Conservation (phyloP, 495 filamentous ascomycete genomes). For the Xylaria longipes region DNA sequence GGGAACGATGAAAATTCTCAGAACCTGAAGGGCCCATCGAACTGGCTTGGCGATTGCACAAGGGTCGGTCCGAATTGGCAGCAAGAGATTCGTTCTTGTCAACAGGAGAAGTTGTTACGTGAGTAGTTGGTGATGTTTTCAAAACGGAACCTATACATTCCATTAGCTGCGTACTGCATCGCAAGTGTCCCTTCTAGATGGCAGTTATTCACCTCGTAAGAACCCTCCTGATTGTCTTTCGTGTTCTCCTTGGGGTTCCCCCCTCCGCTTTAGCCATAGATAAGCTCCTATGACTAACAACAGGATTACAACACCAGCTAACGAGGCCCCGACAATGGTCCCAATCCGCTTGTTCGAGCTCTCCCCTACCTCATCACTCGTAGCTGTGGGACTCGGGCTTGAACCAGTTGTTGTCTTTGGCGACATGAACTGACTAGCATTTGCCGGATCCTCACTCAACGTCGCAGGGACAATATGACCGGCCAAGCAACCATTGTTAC, state of each 20-base stretch:
- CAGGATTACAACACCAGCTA: conserved; percentile 24
- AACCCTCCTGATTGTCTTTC: neutral
- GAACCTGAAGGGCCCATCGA: neutral
- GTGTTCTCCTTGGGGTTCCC: neutral
- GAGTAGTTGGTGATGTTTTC: neutral
- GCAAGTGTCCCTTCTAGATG: neutral
- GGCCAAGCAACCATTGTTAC: conserved; percentile 34
- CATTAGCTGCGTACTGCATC: neutral
- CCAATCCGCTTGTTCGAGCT: conserved; percentile 10
- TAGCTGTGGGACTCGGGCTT: neutral
- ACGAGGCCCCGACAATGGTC: conserved; percentile 25
- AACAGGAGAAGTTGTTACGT: neutral
- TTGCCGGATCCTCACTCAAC: conserved; percentile 24
- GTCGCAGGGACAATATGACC: conserved; percentile 30
- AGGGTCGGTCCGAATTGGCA: neutral
- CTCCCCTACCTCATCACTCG: neutral
- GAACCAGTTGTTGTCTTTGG: neutral
- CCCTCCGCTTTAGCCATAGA: conserved; percentile 17
- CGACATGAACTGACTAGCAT: conserved; percentile 24
- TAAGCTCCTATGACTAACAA: conserved; percentile 20
- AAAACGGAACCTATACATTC: neutral
- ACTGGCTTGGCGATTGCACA: neutral
- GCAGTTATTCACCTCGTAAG: neutral
- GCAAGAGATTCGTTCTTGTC: neutral
- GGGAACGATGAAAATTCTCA: neutral